Evolutionary conservation across 208 protist species (phyloP).

Genomic region (Perkinsela sp.): DNA sequence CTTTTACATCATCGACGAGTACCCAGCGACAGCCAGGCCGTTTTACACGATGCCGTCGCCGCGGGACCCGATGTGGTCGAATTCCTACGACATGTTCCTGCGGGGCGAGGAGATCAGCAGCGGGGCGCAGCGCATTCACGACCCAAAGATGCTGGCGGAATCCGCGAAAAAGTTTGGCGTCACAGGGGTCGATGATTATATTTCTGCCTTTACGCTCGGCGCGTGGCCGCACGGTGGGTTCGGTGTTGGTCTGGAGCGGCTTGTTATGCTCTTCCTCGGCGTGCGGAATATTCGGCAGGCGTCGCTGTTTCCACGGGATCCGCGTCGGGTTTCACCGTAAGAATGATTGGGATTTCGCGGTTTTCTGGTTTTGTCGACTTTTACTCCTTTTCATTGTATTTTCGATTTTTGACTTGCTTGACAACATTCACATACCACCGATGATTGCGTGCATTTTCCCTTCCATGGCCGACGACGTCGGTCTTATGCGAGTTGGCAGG

Average conservation of each 20-base stretch:
- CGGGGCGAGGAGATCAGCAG: conserved; percentile 98
- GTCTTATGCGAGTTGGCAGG: too few relatives aligned
- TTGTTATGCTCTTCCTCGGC: conserved; percentile 96
- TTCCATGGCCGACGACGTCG: too few relatives aligned
- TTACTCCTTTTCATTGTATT: too few relatives aligned
- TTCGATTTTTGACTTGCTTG: too few relatives aligned
- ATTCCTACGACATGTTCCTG: conserved; percentile 98
- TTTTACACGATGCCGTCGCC: conserved; percentile 99
- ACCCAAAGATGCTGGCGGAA: conserved; percentile 64
- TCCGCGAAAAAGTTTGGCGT: conserved; percentile 40
- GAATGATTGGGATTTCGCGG: too few relatives aligned
- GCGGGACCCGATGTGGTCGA: conserved; percentile 55
- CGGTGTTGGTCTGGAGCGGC: conserved; percentile 92
- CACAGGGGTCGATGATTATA: conserved; percentile 72
- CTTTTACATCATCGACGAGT: conserved; percentile 97
- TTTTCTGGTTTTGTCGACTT: too few relatives aligned
- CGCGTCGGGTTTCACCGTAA: conserved; percentile 80
- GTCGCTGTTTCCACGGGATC: conserved; percentile 95
- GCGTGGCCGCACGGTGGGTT: conserved; percentile 91
- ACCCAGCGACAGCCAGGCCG: conserved; percentile 75
- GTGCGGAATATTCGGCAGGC: conserved; percentile 88
- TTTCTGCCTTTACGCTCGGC: conserved; percentile 91
- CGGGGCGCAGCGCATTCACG: conserved; percentile 97
- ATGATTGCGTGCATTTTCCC: too few relatives aligned
- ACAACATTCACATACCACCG: too few relatives aligned